These are phyloP conservation scores for Pneumocystis jirovecii DNA, from an alignment of 1,139 yeast genomes.

Conservation along the genomic window DNA sequence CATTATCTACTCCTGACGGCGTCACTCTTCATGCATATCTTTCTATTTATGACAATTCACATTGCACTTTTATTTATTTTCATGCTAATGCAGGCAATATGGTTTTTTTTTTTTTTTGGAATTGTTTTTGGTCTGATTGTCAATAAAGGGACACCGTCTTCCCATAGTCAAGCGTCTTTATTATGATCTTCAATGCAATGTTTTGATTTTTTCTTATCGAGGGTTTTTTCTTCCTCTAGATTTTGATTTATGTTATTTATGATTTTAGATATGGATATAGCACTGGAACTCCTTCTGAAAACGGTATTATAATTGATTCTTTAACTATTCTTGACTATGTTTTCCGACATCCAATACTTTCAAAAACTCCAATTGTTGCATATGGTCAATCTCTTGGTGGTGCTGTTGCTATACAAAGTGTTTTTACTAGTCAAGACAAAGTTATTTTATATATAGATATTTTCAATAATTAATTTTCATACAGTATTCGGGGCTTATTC, in stretches of 20 bases:
- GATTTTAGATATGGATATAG: constrained; percentile 49
- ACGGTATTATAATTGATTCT: constrained; percentile 73
- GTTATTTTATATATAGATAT: constrained; percentile 17
- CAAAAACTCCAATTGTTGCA: constrained; percentile 42
- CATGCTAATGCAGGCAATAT: constrained; percentile 96
- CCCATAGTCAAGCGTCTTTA: constrained; percentile 69
- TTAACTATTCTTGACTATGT: constrained; percentile 53
- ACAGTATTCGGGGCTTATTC: constrained; percentile 42
- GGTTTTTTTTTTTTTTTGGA: constrained; percentile 1
- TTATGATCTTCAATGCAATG: constrained; percentile 54
- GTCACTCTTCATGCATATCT: constrained; percentile 29
- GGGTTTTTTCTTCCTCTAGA: constrained; percentile 4
- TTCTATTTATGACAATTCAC: constrained; percentile 6
- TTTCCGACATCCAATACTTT: constrained; percentile 36
- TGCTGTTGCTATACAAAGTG: constrained; percentile 78
- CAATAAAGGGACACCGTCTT: constrained; percentile 51
- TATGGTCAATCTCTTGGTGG: constrained; percentile 93
- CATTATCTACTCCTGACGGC: constrained; percentile 55
- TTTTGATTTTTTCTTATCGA: constrained; percentile 22
- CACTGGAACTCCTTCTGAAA: constrained; percentile 62
- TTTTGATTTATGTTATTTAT: not conserved
- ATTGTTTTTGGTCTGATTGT: not conserved
- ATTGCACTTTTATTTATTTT: constrained; percentile 54
- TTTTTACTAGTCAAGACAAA: constrained; percentile 33
- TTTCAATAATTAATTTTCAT: not conserved